These are phyloP conservation scores for Colletotrichum tropicicola DNA, from an alignment of 2,329 filamentous ascomycete genomes.

Conservation along the genomic window DNA sequence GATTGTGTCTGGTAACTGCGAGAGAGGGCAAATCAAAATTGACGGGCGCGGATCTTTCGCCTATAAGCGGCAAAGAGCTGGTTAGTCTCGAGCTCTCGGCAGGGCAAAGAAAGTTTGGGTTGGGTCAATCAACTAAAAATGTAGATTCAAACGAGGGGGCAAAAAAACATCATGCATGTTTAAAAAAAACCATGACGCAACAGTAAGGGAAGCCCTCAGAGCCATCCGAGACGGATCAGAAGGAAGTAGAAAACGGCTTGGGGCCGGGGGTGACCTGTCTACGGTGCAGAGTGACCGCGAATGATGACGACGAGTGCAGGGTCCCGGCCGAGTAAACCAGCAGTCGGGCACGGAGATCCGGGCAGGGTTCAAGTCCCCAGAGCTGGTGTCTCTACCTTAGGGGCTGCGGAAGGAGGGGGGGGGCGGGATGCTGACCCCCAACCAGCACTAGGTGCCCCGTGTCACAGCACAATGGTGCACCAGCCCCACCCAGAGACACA, in stretches of 20 bases:
- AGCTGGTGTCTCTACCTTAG: too few species aligned
- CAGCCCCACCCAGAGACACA: neutral
- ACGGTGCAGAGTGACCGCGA: neutral
- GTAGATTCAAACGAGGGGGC: slow-evolving; percentile 21
- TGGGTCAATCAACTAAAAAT: neutral
- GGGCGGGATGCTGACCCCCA: too few species aligned
- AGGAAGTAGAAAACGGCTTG: slow-evolving; percentile 16
- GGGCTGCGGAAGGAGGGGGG: too few species aligned
- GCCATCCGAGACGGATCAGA: slow-evolving; percentile 20
- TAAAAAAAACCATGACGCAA: slow-evolving; percentile 32
- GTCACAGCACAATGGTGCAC: neutral
- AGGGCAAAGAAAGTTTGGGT: neutral
- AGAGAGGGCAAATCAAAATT: slow-evolving; percentile 13
- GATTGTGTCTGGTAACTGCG: slow-evolving; percentile 16
- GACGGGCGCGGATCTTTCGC: slow-evolving; percentile 9
- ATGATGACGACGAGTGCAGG: slow-evolving; percentile 27
- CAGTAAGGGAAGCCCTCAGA: slow-evolving; percentile 17
- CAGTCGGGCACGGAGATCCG: neutral
- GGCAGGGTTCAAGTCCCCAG: neutral
- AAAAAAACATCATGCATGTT: slow-evolving; percentile 35
- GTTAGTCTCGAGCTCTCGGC: slow-evolving; percentile 8
- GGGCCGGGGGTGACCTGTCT: slow-evolving; percentile 4
- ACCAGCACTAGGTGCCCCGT: neutral
- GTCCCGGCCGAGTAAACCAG: slow-evolving; percentile 19
- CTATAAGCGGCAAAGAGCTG: slow-evolving; percentile 28